Evolutionary conservation across 1,139 yeast genomes (phyloP).

Genomic region (Groenewaldozyma auringiensis): DNA sequence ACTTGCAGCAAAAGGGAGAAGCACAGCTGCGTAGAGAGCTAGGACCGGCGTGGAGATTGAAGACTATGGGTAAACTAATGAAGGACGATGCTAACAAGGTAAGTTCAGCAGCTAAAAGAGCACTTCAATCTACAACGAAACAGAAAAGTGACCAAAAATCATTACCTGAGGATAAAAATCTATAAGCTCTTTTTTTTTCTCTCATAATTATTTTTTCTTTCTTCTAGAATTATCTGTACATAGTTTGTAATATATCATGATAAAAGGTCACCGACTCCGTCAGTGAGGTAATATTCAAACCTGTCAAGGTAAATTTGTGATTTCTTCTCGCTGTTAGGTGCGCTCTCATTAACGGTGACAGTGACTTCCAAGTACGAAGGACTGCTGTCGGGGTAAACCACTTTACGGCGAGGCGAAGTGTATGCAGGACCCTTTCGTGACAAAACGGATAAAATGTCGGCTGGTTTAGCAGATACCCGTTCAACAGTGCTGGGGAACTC

Average conservation of each 20-base stretch:
- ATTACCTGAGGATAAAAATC: background rate
- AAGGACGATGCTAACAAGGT: constrained; percentile 28
- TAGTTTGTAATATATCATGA: constrained; percentile 6
- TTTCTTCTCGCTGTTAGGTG: constrained; percentile 38
- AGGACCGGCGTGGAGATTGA: constrained; percentile 34
- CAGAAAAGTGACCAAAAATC: constrained; percentile 1
- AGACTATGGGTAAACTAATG: constrained; percentile 30
- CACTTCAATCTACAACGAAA: constrained; percentile 6
- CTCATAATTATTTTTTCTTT: background rate
- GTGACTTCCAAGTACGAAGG: constrained; percentile 26
- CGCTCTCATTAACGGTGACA: constrained; percentile 43
- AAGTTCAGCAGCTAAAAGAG: constrained; percentile 16
- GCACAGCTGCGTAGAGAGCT: constrained; percentile 31
- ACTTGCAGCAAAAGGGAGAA: constrained; percentile 26
- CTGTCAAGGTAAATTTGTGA: constrained; percentile 35
- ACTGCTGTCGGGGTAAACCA: constrained; percentile 15
- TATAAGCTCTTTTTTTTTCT: background rate
- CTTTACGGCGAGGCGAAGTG: constrained; percentile 22
- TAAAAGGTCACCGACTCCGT: constrained; percentile 23
- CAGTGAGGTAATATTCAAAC: constrained; percentile 24
- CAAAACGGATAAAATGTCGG: constrained; percentile 7
- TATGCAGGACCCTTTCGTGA: constrained; percentile 13
- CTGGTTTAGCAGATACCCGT: background rate
- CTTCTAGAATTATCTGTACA: background rate
- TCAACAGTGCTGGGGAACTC: constrained; percentile 30